These are phyloP conservation scores for Dipodascopsis uninucleata DNA, from an alignment of 805 yeast genomes.

Conservation along the genomic window DNA sequence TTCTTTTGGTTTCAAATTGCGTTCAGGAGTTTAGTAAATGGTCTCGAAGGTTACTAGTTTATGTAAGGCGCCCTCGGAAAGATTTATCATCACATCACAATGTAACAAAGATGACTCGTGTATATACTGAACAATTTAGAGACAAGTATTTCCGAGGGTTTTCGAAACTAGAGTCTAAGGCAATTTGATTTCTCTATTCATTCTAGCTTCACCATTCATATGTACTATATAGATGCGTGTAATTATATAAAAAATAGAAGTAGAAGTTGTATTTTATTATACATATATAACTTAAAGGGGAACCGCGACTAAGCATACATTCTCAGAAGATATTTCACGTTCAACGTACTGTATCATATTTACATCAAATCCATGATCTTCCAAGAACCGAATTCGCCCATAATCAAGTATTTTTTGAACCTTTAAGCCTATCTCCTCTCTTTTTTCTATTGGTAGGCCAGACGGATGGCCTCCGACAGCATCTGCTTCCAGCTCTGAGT, in stretches of 20 bases:
- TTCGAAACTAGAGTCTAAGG: too few species aligned
- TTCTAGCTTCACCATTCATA: too few species aligned
- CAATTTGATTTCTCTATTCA: too few species aligned
- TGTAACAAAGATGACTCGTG: conserved; percentile 32
- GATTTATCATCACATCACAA: conserved; percentile 50
- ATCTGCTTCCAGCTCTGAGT: conserved; percentile 37
- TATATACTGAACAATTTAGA: conserved; percentile 58
- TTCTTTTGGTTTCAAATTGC: conserved; percentile 67
- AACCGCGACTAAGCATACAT: conserved; percentile 49
- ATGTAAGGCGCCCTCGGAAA: conserved; percentile 52
- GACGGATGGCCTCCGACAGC: conserved; percentile 44
- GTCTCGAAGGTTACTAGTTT: conserved; percentile 83
- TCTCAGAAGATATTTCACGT: conserved; percentile 61
- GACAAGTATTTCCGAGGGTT: conserved; percentile 74
- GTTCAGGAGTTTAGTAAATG: conserved; percentile 90
- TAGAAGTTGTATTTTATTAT: too few species aligned
- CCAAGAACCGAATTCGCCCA: conserved; percentile 55
- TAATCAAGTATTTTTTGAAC: conserved; percentile 76
- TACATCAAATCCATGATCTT: conserved; percentile 34
- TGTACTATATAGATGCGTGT: too few species aligned
- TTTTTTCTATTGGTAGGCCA: conserved; percentile 45
- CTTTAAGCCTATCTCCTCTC: conserved; percentile 58
- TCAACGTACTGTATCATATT: conserved; percentile 59
- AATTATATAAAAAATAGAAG: too few species aligned
- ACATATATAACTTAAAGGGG: too few species aligned